Evolutionary conservation across 768 basidiomycete species (phyloP).

Genomic region (Leucocoprinus leucothites): DNA sequence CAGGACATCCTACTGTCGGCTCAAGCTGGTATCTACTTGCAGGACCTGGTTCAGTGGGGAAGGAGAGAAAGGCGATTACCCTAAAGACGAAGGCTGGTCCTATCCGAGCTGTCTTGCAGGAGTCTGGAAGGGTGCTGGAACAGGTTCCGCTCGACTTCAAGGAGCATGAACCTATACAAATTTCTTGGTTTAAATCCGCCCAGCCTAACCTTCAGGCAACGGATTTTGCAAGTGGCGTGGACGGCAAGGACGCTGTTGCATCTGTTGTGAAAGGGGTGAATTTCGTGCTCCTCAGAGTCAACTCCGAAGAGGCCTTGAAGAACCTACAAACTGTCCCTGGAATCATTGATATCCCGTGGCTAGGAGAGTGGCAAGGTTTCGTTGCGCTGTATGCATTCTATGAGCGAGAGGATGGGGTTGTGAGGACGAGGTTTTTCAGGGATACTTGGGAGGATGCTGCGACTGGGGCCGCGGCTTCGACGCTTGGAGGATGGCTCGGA

Average conservation of each 20-base stretch:
- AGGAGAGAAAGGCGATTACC: too few relatives aligned
- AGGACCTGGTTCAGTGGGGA: not conserved
- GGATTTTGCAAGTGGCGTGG: not conserved
- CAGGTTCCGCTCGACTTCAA: too few relatives aligned
- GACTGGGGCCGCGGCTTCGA: not conserved
- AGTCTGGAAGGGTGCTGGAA: too few relatives aligned
- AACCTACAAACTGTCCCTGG: not conserved
- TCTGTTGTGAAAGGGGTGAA: not conserved
- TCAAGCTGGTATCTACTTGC: not conserved
- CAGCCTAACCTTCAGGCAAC: not conserved
- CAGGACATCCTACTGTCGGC: not conserved
- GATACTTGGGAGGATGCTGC: not conserved
- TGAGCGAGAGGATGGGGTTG: not conserved
- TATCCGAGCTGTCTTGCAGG: too few relatives aligned
- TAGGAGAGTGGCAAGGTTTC: slow-evolving; percentile 33
- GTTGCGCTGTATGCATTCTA: slow-evolving; percentile 30
- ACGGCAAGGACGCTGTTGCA: not conserved
- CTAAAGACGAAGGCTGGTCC: too few relatives aligned
- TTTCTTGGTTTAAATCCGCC: not conserved
- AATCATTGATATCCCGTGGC: not conserved
- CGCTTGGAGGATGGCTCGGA: not conserved
- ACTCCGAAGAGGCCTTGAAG: not conserved
- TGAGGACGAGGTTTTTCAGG: not conserved
- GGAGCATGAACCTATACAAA: not conserved
- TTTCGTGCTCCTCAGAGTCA: not conserved